Conservation (phyloP, 305 asterid species). For the Caryopteris hybrid region DNA sequence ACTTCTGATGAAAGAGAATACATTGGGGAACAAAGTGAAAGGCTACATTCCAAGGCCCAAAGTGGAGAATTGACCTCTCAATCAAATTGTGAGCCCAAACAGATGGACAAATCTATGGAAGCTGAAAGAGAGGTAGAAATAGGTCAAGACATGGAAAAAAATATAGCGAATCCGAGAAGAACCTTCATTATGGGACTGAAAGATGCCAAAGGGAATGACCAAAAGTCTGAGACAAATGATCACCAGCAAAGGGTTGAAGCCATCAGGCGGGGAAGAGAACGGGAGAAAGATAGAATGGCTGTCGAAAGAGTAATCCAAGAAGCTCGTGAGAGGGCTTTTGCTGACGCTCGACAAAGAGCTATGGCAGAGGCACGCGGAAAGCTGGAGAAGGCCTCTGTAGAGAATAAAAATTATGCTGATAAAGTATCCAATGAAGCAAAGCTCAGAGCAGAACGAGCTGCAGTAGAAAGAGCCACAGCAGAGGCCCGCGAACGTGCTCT, state of each 20-base stretch:
- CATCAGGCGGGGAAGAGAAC: constrained; percentile 68
- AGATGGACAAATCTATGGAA: constrained; percentile 31
- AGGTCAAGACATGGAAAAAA: constrained; percentile 28
- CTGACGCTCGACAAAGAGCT: constrained; percentile 76
- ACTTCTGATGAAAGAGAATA: constrained; percentile 26
- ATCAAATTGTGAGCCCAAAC: constrained; percentile 21
- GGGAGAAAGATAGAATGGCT: constrained; percentile 72
- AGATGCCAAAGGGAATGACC: constrained; percentile 35
- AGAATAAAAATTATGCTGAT: constrained; percentile 27
- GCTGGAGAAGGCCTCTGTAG: constrained; percentile 43
- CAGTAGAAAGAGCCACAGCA: constrained; percentile 92
- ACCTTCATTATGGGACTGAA: constrained; percentile 24
- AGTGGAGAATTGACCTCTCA: constrained; percentile 20
- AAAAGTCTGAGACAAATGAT: constrained; percentile 36
- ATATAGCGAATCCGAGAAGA: constrained; percentile 27
- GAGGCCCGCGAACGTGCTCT: constrained; percentile 98
- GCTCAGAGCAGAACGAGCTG: constrained; percentile 89
- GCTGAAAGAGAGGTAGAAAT: constrained; percentile 31
- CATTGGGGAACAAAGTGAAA: constrained; percentile 24
- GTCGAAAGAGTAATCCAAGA: constrained; percentile 95
- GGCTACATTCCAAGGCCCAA: constrained; percentile 1
- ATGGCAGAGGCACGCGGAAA: constrained; percentile 68
- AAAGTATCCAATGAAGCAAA: constrained; percentile 61
- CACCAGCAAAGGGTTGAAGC: constrained; percentile 51
- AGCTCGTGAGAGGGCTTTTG: constrained; percentile 98